phyloP scores from a whole-genome alignment of 345 rosid genomes.

The Lumnitzera littorea region DNA sequence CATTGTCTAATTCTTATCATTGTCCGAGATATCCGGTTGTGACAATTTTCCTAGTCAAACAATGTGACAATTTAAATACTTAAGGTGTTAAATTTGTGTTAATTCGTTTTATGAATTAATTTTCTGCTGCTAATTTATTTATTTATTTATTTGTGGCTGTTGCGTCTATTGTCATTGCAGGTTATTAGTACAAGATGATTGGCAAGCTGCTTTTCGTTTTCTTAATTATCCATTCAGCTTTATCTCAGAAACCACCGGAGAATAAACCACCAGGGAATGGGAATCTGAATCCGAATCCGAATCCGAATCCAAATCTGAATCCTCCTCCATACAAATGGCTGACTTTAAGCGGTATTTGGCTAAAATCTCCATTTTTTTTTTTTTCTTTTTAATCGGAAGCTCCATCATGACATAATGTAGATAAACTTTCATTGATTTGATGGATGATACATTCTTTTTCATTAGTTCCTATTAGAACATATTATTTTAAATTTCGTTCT shows the following conservation, averaged over 20 bases:
- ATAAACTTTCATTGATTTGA: not conserved
- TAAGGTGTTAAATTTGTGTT: no score
- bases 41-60: no score
- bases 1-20: no score
- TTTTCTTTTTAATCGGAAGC: not conserved
- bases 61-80: no score
- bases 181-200: conserved; percentile 31
- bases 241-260: conserved; percentile 13
- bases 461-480: no score
- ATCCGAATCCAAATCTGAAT: not conserved
- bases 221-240: conserved; percentile 29
- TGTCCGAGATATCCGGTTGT: no score
- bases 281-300: no score
- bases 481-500: not conserved
- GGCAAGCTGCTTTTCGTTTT: conserved; percentile 36
- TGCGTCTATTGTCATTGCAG: no score
- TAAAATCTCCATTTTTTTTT: not conserved
- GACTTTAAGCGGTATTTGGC: conserved; percentile 42
- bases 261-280: not conserved
- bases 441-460: no score
- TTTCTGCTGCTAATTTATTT: no score
- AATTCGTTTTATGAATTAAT: no score
- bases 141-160: no score
- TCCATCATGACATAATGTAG: not conserved
- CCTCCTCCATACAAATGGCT: conserved; percentile 45